These are phyloP conservation scores for Veloboletus limbatus DNA, from an alignment of 1,284 basidiomycete species.

Conservation along the genomic window DNA sequence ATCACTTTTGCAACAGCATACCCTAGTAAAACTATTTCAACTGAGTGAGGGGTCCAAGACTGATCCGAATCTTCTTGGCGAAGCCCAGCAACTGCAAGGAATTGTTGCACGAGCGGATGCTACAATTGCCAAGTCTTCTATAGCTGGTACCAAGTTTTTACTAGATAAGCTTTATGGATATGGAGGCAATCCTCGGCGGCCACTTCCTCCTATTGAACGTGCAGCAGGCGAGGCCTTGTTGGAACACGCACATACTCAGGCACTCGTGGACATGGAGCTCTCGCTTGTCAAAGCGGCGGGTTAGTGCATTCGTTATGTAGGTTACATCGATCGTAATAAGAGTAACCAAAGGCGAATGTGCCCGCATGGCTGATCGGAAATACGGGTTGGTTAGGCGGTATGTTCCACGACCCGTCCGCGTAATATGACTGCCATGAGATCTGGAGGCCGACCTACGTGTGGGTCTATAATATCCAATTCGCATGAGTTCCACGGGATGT, in stretches of 20 bases:
- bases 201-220: slow-evolving; percentile 63
- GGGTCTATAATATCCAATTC: neutral
- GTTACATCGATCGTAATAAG: neutral
- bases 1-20: slow-evolving; percentile 39
- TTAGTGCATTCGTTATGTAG: slow-evolving; percentile 3
- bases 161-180: slow-evolving; percentile 74
- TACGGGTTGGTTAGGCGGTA: neutral
- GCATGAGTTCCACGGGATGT: slow-evolving; percentile 12
- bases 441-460: slow-evolving; percentile 7
- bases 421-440: slow-evolving; percentile 17
- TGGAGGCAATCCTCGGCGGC: slow-evolving; percentile 71
- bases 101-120: slow-evolving; percentile 78
- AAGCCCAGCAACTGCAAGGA: slow-evolving; percentile 76
- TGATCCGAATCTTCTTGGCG: slow-evolving; percentile 56
- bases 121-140: slow-evolving; percentile 75
- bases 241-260: slow-evolving; percentile 67
- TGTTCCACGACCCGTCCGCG: neutral
- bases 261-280: slow-evolving; percentile 64
- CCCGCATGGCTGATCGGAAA: neutral
- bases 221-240: slow-evolving; percentile 59
- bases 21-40: slow-evolving; percentile 62
- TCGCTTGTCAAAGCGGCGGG: slow-evolving; percentile 44
- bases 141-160: slow-evolving; percentile 81
- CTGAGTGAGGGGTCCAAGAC: slow-evolving; percentile 53
- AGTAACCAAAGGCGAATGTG: neutral